Evolutionary conservation across 2,329 filamentous ascomycete species (phyloP).

Genomic region (Triangularia verruculosa): DNA sequence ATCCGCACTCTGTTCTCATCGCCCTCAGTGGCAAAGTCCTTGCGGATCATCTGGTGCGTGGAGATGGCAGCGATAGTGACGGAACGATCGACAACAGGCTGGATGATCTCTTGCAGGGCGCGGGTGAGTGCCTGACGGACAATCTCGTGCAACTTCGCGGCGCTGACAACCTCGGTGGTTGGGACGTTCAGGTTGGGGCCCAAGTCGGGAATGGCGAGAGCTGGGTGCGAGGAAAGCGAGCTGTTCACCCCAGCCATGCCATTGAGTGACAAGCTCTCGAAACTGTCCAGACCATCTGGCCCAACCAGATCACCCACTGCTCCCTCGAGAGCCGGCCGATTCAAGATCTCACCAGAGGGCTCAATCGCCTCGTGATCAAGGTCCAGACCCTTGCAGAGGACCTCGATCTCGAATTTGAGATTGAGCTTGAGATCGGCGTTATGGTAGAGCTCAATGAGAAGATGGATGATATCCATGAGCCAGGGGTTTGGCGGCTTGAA

Average conservation of each 20-base stretch:
- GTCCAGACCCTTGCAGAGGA: conserved; percentile 86
- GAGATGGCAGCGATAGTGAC: conserved; percentile 98
- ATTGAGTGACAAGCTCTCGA: conserved; percentile 78
- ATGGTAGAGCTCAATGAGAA: conserved; percentile 91
- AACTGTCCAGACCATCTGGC: conserved; percentile 71
- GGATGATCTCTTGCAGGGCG: conserved; percentile 93
- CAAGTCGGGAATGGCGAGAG: conserved; percentile 81
- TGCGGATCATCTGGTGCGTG: conserved; percentile 90
- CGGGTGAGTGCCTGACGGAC: conserved; percentile 83
- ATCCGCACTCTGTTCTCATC: conserved; percentile 84
- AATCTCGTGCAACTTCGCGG: conserved; percentile 67
- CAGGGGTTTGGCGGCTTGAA: conserved; percentile 96
- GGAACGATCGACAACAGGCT: conserved; percentile 93
- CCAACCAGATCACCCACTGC: conserved; percentile 58
- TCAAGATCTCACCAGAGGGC: conserved; percentile 80
- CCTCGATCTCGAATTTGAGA: conserved; percentile 97
- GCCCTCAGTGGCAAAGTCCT: conserved; percentile 91
- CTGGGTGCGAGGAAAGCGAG: conserved; percentile 72
- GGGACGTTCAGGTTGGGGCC: conserved; percentile 77
- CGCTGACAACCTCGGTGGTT: conserved; percentile 71
- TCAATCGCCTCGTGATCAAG: conserved; percentile 92
- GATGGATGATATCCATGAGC: conserved; percentile 91
- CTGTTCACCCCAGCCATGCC: conserved; percentile 66
- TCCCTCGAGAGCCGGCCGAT: conserved; percentile 60
- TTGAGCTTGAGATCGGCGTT: conserved; percentile 92